Base-by-base conservation (phyloP, 495 filamentous ascomycete genomes). In the Penicillium soppii region DNA sequence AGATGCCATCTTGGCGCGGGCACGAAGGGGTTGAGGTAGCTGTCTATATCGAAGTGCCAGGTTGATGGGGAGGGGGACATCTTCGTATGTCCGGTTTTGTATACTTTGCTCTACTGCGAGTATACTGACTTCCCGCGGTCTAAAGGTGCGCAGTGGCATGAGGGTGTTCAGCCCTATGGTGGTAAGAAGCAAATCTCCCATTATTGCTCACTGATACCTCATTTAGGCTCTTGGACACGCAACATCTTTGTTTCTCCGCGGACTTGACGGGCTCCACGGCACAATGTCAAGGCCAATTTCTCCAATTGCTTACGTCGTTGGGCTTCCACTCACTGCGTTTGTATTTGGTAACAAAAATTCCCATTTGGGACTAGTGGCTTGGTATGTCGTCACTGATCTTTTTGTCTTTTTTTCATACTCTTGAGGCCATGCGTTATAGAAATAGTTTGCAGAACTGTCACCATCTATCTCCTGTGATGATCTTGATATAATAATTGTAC, bases 21-120 rank as follows among this genome's bases (percentile, higher is more conserved):
- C 32, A 90, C 44, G 50, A 82, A 67, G 1, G 74, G 82, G 60
- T 88, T 87, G 10, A 91, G 53, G 56, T 80, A 78, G 8, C 59
- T 63, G 68, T 91, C 88, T 38, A 91, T 78, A 61, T 89, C 82
- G 65, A 90, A 75, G 59, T 88, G 61, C 65, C 70, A 75, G 12
- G 61, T 59, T 7, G 58, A 62, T 1, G 53, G 38, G n/a, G n/a
- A n/a, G 13, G 27, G 35, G 2, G 50, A 47, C 22, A 61, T 37
- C 1, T 42, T 43, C 38, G 49, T 42, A 15, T 50, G 25, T 29
- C 19, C 38, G 21, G n/a, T n/a, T n/a, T n/a, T n/a, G n/a, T n/a
- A n/a, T n/a, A n/a, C n/a, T n/a, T n/a, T n/a, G n/a, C n/a, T n/a
- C n/a, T n/a, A n/a, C n/a, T n/a, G n/a, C n/a, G n/a, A n/a, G n/a